Evolutionary conservation across 2,329 filamentous ascomycete genomes (phyloP).

Genomic region (Graphiopsis chlorocephala): DNA sequence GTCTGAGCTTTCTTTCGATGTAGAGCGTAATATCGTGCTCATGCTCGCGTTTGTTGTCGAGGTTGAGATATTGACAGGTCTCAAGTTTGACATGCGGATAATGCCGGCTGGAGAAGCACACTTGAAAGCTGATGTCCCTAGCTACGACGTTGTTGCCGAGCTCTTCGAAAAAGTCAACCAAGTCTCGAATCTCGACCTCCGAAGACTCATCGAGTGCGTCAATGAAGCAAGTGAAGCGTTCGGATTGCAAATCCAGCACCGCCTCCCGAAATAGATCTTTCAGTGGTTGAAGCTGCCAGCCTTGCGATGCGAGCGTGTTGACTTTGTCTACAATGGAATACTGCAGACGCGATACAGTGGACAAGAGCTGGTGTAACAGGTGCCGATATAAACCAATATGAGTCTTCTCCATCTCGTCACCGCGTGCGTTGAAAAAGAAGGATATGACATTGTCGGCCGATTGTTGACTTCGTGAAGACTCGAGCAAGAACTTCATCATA

Average conservation of each 20-base stretch:
- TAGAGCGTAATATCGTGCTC: neutral
- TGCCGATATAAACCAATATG: slow-evolving; percentile 51
- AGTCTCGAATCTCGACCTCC: slow-evolving; percentile 34
- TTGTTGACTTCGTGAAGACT: slow-evolving; percentile 13
- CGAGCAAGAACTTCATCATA: slow-evolving; percentile 32
- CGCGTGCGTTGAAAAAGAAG: slow-evolving; percentile 53
- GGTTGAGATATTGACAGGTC: neutral
- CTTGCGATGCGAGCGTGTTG: too few species aligned
- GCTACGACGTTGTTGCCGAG: slow-evolving; percentile 23
- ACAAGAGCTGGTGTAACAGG: slow-evolving; percentile 48
- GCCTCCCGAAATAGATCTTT: neutral
- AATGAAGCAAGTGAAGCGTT: slow-evolving; percentile 37
- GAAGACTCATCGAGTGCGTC: slow-evolving; percentile 50
- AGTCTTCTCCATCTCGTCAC: slow-evolving; percentile 45
- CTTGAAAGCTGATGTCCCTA: slow-evolving; percentile 21
- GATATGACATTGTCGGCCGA: slow-evolving; percentile 32
- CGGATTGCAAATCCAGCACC: slow-evolving; percentile 24
- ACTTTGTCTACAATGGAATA: slow-evolving; percentile 34
- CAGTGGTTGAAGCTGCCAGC: neutral
- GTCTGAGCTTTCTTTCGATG: neutral
- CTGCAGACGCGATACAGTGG: slow-evolving; percentile 35
- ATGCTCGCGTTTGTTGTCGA: neutral
- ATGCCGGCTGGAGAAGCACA: slow-evolving; percentile 45
- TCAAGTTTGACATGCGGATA: slow-evolving; percentile 27
- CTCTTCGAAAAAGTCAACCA: slow-evolving; percentile 39